Evolutionary conservation across 2,329 filamentous ascomycete species (phyloP), one percentile per base, ranked within the genome.

Genomic region (Arthrobotrys sphaeroides): DNA sequence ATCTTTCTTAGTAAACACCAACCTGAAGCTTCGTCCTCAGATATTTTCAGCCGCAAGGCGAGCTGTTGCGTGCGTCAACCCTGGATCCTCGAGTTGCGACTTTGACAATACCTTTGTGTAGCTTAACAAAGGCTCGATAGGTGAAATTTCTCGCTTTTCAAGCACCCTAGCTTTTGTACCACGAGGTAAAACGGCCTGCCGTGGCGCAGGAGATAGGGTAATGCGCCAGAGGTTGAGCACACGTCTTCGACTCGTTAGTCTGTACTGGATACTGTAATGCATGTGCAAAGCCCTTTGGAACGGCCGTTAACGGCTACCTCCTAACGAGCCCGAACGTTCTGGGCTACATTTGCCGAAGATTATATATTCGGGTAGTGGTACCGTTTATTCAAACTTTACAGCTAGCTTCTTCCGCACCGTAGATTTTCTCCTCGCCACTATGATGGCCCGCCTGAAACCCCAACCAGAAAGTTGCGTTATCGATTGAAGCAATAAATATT

Each of bases 1-100:
- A 47, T 38, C 5, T 55, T 31, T 16, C 10, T 20, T 20, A 33
- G 31, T 9, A 47, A 2, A 57, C 28, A 38, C 22, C 22, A 10
- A 38, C 33, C 33, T 40, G 16, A 18, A 28, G 24, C 10, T 16
- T 22, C 24, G 31, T 51, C 22, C 6, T 45, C 13, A 22, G 7
- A 16, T 18, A 20, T 36, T 59, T 59, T 68, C 65, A 69, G 65
- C 65, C 65, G 53, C 65, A 61, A n/a, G n/a, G n/a, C n/a, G n/a
- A n/a, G n/a, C n/a, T n/a, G n/a, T n/a, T 43, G 24, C 47, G 33
- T 3, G 13, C n/a, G 16, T 42, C 12, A 5, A 45, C n/a, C 24
- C 24, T 61, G n/a, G 24, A 60, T 61, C 12, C 16, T 40, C 22
- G 13, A 18, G 40, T 20, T 22, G 10, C 22, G 24, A 43, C 20